Evolutionary conservation across 805 yeast genomes (phyloP).

Genomic region (Suhomyces pyralidae): DNA sequence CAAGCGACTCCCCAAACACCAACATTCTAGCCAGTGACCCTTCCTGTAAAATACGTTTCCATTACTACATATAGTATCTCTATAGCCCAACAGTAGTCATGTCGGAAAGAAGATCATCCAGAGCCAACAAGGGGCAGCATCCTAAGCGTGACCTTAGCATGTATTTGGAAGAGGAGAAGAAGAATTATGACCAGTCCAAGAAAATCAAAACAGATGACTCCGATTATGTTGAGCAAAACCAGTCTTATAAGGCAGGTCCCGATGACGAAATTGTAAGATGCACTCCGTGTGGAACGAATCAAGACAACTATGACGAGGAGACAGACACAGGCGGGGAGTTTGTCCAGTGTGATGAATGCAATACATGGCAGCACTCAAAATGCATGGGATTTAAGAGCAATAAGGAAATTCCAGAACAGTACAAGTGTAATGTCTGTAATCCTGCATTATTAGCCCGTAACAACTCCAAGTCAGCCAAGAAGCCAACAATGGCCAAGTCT

Average conservation of each 20-base stretch:
- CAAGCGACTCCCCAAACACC: neutral
- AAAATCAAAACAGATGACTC: constrained; percentile 9
- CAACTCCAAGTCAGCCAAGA: neutral
- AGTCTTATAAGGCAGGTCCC: constrained; percentile 15
- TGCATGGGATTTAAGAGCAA: constrained; percentile 53
- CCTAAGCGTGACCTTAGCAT: constrained; percentile 23
- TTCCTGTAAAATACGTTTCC: too few species aligned
- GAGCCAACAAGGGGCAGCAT: constrained; percentile 42
- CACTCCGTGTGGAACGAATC: constrained; percentile 58
- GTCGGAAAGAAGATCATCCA: constrained; percentile 29
- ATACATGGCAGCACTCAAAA: constrained; percentile 68
- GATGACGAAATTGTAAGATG: constrained; percentile 53
- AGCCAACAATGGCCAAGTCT: neutral
- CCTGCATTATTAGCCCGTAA: constrained; percentile 16
- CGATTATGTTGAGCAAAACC: constrained; percentile 6
- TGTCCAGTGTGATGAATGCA: constrained; percentile 65
- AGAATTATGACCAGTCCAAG: constrained; percentile 9
- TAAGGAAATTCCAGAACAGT: constrained; percentile 43
- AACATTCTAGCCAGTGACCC: neutral
- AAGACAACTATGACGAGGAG: constrained; percentile 55
- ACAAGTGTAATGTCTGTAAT: constrained; percentile 56
- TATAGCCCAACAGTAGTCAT: neutral
- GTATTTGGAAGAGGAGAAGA: constrained; percentile 11
- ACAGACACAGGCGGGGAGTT: constrained; percentile 52
- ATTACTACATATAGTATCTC: neutral